phyloP scores from a whole-genome alignment of 768 basidiomycete genomes.

The Trametes cinnabarina region DNA sequence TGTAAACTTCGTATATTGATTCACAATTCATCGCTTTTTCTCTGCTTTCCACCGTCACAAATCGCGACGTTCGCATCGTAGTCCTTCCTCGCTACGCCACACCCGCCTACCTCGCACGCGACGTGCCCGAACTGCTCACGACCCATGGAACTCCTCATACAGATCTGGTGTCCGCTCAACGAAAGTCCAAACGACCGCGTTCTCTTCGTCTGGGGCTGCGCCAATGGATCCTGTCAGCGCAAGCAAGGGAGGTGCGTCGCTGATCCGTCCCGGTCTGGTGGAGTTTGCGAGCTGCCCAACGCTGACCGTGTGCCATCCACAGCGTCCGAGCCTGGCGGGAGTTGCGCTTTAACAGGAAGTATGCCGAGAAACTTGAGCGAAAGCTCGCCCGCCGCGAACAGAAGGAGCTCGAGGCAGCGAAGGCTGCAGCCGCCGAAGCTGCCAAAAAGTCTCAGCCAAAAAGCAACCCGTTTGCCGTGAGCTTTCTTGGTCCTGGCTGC shows the following conservation, averaged over 20 bases:
- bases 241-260: slow-evolving; percentile 66
- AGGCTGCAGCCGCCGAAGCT: slow-evolving; percentile 32
- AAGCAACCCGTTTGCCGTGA: slow-evolving; percentile 70
- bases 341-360: slow-evolving; percentile 66
- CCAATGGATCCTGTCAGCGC: slow-evolving; percentile 65
- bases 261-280: neutral
- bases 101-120: slow-evolving; percentile 65
- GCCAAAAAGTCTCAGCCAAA: slow-evolving; percentile 34
- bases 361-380: slow-evolving; percentile 69
- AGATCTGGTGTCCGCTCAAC: slow-evolving; percentile 90
- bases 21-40: slow-evolving; percentile 26
- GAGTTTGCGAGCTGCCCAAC: too few species aligned
- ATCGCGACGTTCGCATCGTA: slow-evolving; percentile 31
- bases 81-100: slow-evolving; percentile 68
- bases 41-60: slow-evolving; percentile 1
- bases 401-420: slow-evolving; percentile 37
- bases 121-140: slow-evolving; percentile 68
- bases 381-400: slow-evolving; percentile 44
- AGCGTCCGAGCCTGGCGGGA: slow-evolving; percentile 85
- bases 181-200: slow-evolving; percentile 82
- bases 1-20: slow-evolving; percentile 41
- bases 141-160: slow-evolving; percentile 79
- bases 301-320: slow-evolving; percentile 5
- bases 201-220: slow-evolving; percentile 84
- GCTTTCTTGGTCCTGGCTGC: neutral